phyloP scores from a whole-genome alignment of 1,284 basidiomycete genomes.

The Naganishia sp. region DNA sequence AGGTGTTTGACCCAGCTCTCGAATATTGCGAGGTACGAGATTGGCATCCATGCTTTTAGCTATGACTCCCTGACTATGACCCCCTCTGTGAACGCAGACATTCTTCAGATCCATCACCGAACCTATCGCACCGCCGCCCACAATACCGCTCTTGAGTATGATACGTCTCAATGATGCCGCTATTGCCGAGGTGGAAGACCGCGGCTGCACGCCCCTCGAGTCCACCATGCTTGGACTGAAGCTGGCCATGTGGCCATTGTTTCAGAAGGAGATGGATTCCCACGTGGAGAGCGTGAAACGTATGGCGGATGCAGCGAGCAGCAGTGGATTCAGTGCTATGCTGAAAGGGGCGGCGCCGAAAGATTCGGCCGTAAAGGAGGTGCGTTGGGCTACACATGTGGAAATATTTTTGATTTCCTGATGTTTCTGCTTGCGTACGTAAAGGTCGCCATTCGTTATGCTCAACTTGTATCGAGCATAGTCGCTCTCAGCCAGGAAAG shows the following conservation, averaged over 20 bases:
- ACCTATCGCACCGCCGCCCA: slow-evolving; percentile 62
- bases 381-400: slow-evolving; percentile 48
- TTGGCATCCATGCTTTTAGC: neutral
- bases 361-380: slow-evolving; percentile 66
- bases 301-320: slow-evolving; percentile 69
- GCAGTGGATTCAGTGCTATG: slow-evolving; percentile 44
- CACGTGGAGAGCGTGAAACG: slow-evolving; percentile 78
- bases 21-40: slow-evolving; percentile 71
- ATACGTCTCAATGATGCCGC: slow-evolving; percentile 82
- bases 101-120: slow-evolving; percentile 68
- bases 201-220: slow-evolving; percentile 74
- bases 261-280: slow-evolving; percentile 82
- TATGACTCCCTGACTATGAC: slow-evolving; percentile 7
- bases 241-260: slow-evolving; percentile 84
- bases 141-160: slow-evolving; percentile 77
- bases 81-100: slow-evolving; percentile 56
- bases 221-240: slow-evolving; percentile 75
- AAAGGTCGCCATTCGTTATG: slow-evolving; percentile 66
- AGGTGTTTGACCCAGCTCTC: slow-evolving; percentile 82
- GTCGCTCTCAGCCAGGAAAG: slow-evolving; percentile 75
- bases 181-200: slow-evolving; percentile 68
- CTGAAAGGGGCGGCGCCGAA: slow-evolving; percentile 64
- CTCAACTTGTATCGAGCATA: slow-evolving; percentile 74
- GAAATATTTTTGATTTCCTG: neutral
- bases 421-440: neutral